Percentiles rank a stretch among this genome's conserved stretches.
Conservation (phyloP, 768 basidiomycete species). For the Suillus americanus region DNA sequence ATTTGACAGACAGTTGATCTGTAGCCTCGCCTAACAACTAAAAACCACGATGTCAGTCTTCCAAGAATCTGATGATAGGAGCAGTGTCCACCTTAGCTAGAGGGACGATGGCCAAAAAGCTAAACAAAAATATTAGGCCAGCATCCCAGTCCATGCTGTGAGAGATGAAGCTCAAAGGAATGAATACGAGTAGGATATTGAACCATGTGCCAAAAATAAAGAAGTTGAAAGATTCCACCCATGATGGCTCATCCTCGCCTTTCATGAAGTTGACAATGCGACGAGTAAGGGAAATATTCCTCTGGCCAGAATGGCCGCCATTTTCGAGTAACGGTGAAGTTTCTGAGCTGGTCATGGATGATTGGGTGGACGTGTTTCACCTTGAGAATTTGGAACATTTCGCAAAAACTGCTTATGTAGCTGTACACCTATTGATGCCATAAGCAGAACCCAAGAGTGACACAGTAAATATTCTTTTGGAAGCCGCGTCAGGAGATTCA, state of each 20-base stretch:
- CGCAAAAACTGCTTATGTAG: background rate
- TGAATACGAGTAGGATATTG: constrained; percentile 76
- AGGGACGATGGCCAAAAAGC: constrained; percentile 83
- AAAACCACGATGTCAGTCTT: background rate
- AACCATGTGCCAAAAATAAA: constrained; percentile 67
- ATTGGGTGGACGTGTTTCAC: background rate
- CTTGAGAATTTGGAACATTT: background rate
- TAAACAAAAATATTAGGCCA: constrained; percentile 68
- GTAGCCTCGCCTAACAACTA: constrained; percentile 81
- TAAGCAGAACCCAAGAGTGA: background rate
- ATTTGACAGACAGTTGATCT: constrained; percentile 72
- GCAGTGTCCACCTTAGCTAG: constrained; percentile 65
- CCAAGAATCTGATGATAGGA: background rate
- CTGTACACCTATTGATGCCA: background rate
- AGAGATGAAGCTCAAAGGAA: constrained; percentile 69
- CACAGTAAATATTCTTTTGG: background rate
- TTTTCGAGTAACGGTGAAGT: constrained; percentile 49
- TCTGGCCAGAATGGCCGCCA: constrained; percentile 22
- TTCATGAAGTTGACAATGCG: constrained; percentile 39
- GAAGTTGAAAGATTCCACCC: constrained; percentile 53
- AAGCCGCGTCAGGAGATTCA: background rate
- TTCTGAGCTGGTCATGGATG: constrained; percentile 37
- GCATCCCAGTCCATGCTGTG: constrained; percentile 75
- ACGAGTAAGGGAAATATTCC: constrained; percentile 22
- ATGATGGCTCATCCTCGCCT: constrained; percentile 65